Conservation (phyloP, 768 basidiomycete genomes). For the Holtermanniella nyarrowii region DNA sequence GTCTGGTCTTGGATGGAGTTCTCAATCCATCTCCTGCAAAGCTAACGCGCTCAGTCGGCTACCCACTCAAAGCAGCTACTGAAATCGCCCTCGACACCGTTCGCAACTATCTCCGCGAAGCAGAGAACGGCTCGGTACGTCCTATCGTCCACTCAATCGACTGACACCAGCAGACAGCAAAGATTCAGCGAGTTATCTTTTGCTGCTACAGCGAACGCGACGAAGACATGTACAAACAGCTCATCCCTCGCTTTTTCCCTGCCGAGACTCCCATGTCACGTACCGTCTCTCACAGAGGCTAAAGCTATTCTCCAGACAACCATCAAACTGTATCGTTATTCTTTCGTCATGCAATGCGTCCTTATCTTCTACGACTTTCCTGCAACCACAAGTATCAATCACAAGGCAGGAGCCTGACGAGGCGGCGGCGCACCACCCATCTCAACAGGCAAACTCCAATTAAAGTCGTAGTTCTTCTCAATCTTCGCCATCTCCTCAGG, state of each 20-base stretch:
- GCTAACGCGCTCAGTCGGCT: conserved; percentile 30
- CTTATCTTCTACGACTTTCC: too few relatives aligned
- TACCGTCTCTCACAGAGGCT: not conserved
- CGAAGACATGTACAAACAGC: conserved; percentile 22
- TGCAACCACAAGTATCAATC: too few relatives aligned
- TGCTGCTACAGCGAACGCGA: conserved; percentile 32
- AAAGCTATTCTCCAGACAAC: too few relatives aligned
- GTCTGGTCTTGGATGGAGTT: too few relatives aligned
- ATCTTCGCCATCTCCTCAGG: too few relatives aligned
- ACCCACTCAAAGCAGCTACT: conserved; percentile 39
- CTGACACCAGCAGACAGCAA: not conserved
- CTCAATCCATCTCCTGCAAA: too few relatives aligned
- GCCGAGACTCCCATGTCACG: not conserved
- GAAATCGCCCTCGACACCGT: conserved; percentile 35
- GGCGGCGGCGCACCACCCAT: too few relatives aligned
- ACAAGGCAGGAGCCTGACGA: too few relatives aligned
- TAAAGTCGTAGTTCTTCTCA: too few relatives aligned
- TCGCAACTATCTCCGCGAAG: conserved; percentile 20
- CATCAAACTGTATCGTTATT: too few relatives aligned
- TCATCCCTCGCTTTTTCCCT: conserved; percentile 31
- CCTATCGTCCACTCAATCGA: not conserved
- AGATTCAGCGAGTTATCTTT: conserved; percentile 36
- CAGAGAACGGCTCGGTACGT: conserved; percentile 16
- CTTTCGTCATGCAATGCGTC: too few relatives aligned
- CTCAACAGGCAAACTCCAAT: too few relatives aligned